Evolutionary conservation across 2,329 filamentous ascomycete genomes (phyloP).

Genomic region (Samsoniella hepiali): DNA sequence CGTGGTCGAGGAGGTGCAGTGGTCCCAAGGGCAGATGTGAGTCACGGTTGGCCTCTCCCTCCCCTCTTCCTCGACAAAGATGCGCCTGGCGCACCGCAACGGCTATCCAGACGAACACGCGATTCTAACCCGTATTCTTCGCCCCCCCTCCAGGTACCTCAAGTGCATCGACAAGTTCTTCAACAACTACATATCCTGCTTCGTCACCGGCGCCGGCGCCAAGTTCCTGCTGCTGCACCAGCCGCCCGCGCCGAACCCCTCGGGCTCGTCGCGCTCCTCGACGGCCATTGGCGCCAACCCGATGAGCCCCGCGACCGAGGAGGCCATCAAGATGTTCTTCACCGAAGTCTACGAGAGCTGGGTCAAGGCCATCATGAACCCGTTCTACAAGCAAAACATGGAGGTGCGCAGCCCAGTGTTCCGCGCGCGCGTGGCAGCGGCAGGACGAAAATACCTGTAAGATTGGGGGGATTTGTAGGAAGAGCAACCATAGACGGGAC

Average conservation of each 20-base stretch:
- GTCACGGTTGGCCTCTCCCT: conserved; percentile 22
- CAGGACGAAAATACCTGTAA: conserved; percentile 88
- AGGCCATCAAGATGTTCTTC: conserved; percentile 94
- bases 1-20: conserved; percentile 94
- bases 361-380: conserved; percentile 96
- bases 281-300: conserved; percentile 81
- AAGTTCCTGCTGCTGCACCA: conserved; percentile 94
- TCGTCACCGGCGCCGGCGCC: conserved; percentile 86
- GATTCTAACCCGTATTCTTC: background rate
- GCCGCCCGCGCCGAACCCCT: conserved; percentile 48
- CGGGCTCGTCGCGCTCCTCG: conserved; percentile 51
- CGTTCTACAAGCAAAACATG: conserved; percentile 86
- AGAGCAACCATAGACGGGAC: background rate
- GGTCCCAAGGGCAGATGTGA: conserved; percentile 81
- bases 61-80: conserved; percentile 20
- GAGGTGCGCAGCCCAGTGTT: conserved; percentile 86
- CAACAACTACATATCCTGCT: conserved; percentile 91
- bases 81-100: background rate
- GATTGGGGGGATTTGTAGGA: background rate
- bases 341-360: conserved; percentile 93
- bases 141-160: conserved; percentile 66
- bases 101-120: background rate
- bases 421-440: conserved; percentile 73
- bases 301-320: conserved; percentile 84
- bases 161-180: conserved; percentile 97